phyloP scores from a whole-genome alignment of 345 rosid species.

The Brassica incana region DNA sequence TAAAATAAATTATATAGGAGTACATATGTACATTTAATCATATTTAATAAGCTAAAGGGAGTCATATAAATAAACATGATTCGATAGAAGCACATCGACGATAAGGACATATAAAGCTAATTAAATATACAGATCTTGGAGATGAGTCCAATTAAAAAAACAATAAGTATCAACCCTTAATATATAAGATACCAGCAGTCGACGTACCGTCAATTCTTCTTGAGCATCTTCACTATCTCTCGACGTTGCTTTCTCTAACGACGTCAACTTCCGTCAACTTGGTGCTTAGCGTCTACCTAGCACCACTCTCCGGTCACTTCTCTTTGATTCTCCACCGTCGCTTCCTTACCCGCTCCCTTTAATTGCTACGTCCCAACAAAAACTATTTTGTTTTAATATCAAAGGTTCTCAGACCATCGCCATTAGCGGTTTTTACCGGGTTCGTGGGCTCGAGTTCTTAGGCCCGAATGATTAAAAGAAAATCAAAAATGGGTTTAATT shows the following conservation, averaged over 20 bases:
- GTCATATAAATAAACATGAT: not conserved
- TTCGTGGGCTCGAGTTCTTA: not conserved
- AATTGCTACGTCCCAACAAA: constrained; percentile 21
- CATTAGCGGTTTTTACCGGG: not conserved
- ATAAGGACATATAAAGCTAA: not conserved
- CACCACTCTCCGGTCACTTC: constrained; percentile 23
- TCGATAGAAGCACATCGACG: not conserved
- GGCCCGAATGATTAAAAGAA: not conserved
- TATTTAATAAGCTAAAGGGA: not conserved
- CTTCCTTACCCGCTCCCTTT: constrained; percentile 31
- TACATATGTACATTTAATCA: not conserved
- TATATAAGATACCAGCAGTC: constrained; percentile 11
- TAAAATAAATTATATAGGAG: not conserved
- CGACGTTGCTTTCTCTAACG: constrained; percentile 27
- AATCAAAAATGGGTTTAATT: no score
- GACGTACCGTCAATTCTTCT: constrained; percentile 21
- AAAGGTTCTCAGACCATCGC: not conserved
- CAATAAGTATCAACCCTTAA: constrained; percentile 23
- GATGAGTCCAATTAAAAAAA: not conserved
- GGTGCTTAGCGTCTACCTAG: constrained; percentile 10
- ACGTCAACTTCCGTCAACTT: constrained; percentile 35
- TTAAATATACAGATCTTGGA: not conserved
- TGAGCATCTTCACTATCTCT: constrained; percentile 7
- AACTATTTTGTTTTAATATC: not conserved
- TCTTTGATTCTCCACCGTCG: constrained; percentile 33